A percentile compares a stretch with the other conserved stretches of the same genome.
Evolutionary conservation across 2,329 filamentous ascomycete genomes (phyloP).

Genomic region (Colletotrichum scovillei): DNA sequence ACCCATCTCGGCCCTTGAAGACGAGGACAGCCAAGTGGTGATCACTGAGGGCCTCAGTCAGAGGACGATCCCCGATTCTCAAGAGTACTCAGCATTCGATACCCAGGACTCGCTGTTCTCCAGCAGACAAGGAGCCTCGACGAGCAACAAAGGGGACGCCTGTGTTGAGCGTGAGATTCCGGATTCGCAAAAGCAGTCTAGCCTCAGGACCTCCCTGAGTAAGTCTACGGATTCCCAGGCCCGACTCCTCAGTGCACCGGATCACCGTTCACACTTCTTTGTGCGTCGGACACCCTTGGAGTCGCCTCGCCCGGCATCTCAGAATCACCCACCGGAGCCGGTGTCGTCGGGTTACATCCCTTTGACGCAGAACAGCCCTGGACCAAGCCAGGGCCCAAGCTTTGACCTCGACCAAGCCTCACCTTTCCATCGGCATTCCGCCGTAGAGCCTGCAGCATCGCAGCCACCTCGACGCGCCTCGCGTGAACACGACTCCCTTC

Average conservation of each 20-base stretch:
- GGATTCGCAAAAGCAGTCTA: conserved; percentile 33
- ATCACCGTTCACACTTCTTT: neutral
- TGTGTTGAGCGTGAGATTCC: conserved; percentile 19
- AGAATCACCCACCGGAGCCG: neutral
- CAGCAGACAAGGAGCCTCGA: neutral
- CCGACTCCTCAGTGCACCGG: neutral
- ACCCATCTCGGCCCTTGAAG: conserved; percentile 49
- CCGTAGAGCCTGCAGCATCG: neutral
- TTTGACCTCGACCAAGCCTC: neutral
- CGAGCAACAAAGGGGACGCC: neutral
- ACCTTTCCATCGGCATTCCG: neutral
- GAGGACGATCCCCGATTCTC: conserved; percentile 57
- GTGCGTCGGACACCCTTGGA: conserved; percentile 10
- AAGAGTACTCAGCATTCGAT: conserved; percentile 42
- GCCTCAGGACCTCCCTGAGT: conserved; percentile 22
- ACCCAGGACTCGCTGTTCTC: conserved; percentile 7
- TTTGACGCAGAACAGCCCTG: conserved; percentile 5
- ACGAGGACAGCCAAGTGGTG: conserved; percentile 45
- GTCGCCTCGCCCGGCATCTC: neutral
- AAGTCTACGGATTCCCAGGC: conserved; percentile 17
- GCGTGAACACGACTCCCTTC: conserved; percentile 7
- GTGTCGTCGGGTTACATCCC: neutral
- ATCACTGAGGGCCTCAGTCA: conserved; percentile 47
- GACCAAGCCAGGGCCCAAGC: neutral
- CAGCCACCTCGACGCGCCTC: neutral